phyloP scores from a whole-genome alignment of 2,329 filamentous ascomycete genomes.

The Alternaria brassicae region DNA sequence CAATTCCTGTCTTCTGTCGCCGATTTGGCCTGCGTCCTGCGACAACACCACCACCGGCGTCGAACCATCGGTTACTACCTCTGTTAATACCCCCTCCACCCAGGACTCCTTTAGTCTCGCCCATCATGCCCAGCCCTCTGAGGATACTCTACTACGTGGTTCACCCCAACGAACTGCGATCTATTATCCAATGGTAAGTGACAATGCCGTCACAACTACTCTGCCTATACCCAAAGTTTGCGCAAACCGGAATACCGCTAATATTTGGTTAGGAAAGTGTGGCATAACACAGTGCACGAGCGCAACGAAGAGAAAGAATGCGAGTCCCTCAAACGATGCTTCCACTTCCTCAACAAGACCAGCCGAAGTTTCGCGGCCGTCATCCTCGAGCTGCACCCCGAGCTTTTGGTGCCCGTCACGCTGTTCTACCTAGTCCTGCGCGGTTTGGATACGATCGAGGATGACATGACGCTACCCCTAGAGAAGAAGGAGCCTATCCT shows the following conservation, averaged over 20 bases:
- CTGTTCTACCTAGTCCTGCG: constrained; percentile 94
- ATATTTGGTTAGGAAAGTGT: constrained; percentile 76
- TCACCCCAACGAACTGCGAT: constrained; percentile 78
- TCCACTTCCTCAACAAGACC: constrained; percentile 82
- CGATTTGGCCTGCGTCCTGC: constrained; percentile 15
- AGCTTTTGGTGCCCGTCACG: constrained; percentile 85
- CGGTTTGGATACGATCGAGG: constrained; percentile 96
- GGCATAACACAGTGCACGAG: constrained; percentile 92
- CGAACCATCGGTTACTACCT: constrained; percentile 12
- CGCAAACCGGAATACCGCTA: constrained; percentile 11
- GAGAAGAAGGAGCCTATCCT: constrained; percentile 85
- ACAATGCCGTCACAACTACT: background rate
- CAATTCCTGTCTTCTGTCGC: background rate
- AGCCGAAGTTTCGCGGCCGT: constrained; percentile 93
- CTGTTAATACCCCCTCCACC: constrained; percentile 12
- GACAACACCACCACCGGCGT: background rate
- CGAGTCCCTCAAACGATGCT: constrained; percentile 78
- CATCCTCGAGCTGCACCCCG: constrained; percentile 93
- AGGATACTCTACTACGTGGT: constrained; percentile 73
- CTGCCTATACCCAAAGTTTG: background rate
- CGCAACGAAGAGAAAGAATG: constrained; percentile 80
- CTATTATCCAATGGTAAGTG: constrained; percentile 87
- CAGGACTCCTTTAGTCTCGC: constrained; percentile 22
- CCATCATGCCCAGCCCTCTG: constrained; percentile 49
- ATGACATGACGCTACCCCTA: constrained; percentile 91